Percentiles rank a stretch among this genome's conserved stretches.
phyloP scores from a whole-genome alignment of 176 grass and related monocot genomes.

The Cenchrus americanus region DNA sequence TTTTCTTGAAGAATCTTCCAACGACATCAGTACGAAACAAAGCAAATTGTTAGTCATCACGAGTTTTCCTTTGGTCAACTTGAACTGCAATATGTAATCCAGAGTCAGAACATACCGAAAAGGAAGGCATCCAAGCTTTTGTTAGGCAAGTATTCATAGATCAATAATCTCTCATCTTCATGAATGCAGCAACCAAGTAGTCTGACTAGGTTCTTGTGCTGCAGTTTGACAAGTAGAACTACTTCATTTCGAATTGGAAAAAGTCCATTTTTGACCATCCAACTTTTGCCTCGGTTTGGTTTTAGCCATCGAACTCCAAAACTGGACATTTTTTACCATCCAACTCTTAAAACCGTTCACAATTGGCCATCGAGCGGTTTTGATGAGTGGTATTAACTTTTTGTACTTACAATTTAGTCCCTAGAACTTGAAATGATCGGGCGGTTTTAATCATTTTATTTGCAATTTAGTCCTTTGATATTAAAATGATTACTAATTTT shows the following conservation, averaged over 20 bases:
- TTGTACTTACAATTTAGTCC: too few relatives aligned
- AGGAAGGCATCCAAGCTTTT: slow-evolving; percentile 42
- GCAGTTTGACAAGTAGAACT: slow-evolving; percentile 33
- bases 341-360: too few relatives aligned
- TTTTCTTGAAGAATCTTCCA: slow-evolving; percentile 34
- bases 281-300: too few relatives aligned
- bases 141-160: slow-evolving; percentile 53
- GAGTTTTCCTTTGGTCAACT: neutral
- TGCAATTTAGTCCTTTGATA: too few relatives aligned
- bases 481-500: too few relatives aligned
- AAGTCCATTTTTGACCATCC: too few relatives aligned
- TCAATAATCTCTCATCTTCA: slow-evolving; percentile 54
- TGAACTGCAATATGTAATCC: neutral
- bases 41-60: neutral
- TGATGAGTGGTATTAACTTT: too few relatives aligned
- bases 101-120: slow-evolving; percentile 29
- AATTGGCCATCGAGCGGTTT: too few relatives aligned
- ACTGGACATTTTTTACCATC: too few relatives aligned
- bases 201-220: slow-evolving; percentile 42
- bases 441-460: too few relatives aligned
- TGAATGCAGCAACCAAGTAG: slow-evolving; percentile 54
- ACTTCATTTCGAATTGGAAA: slow-evolving; percentile 53
- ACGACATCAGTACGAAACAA: neutral
- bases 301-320: too few relatives aligned
- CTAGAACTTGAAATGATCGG: too few relatives aligned